These are phyloP conservation scores for Aureobasidium pullulans DNA, from an alignment of 2,329 filamentous ascomycete species.

Conservation along the genomic window DNA sequence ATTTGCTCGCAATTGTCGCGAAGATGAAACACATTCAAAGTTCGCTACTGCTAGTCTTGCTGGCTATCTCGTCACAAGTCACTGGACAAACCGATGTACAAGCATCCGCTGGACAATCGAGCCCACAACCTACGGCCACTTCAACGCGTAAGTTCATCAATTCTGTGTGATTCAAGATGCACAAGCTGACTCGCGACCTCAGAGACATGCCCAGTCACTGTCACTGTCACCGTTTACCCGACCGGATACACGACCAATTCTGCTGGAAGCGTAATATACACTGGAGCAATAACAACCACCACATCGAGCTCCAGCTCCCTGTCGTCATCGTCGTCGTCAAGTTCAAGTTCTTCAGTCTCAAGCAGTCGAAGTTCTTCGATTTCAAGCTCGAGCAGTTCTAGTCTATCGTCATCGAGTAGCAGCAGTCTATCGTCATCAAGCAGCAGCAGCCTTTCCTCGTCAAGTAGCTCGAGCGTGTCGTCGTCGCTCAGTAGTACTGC, in stretches of 20 bases:
- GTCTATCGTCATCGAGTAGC: not conserved
- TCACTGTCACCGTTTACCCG: not conserved
- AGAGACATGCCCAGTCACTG: not conserved
- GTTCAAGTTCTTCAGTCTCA: not conserved
- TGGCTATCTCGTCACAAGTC: not conserved
- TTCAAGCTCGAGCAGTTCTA: not conserved
- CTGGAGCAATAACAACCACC: not conserved
- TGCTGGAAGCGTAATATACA: not conserved
- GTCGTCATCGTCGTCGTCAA: not conserved
- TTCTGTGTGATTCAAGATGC: not conserved
- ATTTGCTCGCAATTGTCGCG: no score
- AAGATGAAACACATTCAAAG: not conserved
- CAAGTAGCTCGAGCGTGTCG: not conserved
- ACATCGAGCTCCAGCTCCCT: not conserved
- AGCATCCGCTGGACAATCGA: not conserved
- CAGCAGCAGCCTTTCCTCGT: not conserved
- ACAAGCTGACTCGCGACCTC: not conserved
- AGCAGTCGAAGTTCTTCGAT: not conserved
- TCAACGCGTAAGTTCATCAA: not conserved
- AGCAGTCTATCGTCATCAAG: not conserved
- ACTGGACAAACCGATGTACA: not conserved
- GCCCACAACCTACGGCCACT: not conserved
- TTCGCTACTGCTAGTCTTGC: not conserved
- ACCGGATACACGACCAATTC: not conserved
- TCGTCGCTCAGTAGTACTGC: not conserved